These are phyloP conservation scores for Fraxinus platypoda DNA, from an alignment of 305 asterid genomes.

Conservation along the genomic window DNA sequence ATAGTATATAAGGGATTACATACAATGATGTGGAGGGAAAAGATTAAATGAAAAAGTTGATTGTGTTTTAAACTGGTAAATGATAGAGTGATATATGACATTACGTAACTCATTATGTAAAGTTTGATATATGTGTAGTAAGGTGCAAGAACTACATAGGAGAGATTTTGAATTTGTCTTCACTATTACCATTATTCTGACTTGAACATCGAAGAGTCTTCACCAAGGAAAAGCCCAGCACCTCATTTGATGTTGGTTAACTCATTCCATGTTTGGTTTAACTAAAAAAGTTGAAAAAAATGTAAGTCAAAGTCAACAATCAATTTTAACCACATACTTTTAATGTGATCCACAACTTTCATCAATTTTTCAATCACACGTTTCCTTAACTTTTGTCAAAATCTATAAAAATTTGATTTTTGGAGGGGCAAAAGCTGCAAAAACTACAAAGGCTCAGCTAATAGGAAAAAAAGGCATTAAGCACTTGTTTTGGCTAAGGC, in stretches of 20 bases:
- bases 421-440: background rate
- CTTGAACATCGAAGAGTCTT: background rate
- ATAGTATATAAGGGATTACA: too few species aligned
- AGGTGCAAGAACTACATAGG: background rate
- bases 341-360: background rate
- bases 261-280: too few species aligned
- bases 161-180: background rate
- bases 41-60: too few species aligned
- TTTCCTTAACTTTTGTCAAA: background rate
- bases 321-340: background rate
- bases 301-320: background rate
- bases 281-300: too few species aligned
- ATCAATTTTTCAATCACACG: too few species aligned
- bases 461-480: background rate
- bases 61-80: too few species aligned
- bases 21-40: too few species aligned
- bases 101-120: too few species aligned
- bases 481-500: background rate
- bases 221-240: background rate
- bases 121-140: too few species aligned
- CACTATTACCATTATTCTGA: background rate
- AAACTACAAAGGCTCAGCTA: background rate
- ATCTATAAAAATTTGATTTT: background rate
- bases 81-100: too few species aligned
- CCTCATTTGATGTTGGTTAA: background rate